Base-by-base conservation (phyloP, 2,329 filamentous ascomycete species). In the Xenoacremonium recifei region DNA sequence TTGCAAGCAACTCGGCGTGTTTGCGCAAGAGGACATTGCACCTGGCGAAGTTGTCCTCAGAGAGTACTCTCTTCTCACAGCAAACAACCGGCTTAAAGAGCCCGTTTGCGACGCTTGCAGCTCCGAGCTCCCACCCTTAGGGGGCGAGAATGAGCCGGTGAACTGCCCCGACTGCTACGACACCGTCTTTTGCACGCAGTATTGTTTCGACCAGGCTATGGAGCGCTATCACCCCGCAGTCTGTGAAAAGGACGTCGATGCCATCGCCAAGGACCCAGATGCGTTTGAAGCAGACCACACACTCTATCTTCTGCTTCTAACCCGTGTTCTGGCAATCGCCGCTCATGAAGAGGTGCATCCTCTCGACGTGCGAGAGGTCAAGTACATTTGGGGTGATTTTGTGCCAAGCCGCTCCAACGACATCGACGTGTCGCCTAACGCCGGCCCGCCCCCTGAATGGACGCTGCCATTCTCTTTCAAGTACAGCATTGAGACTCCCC, bases 21-120 rank as follows among this genome's bases (percentile, higher is more conserved):
- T 97, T 62, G 92, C 91, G 6, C 88, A 82, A 54, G 79, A 87
- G 49, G 84, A 95, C 51, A 87, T 97, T 27, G 68, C 72, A 1
- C 80, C 89, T 0, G 87, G 87, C 9, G 87, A 95, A 61, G 73
- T 77, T 5, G 82, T 96, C 2, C 76, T 99, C 21, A 72, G 80
- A 35, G 93, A 99, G 60, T 87, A 85, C 47, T 93, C 90, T 7
- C 77, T 96, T 6, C 71, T 99, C 30, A 96, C 91, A 2, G 91
- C 89, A 34, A 93, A 92, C 54, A 93, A 93, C 61, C 83, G 89
- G 21, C 77, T 93, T 11, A 89, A 95, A 60, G 90, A 95, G 48
- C 76, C 86, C 4, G 77, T 92, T 21, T 97, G 92, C 65, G 92
- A 97, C 64, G 90, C 90, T 12, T 97, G 92, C 64, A 89, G 89